These are phyloP conservation scores for Pulveroboletus frians DNA, from an alignment of 768 basidiomycete genomes.

Conservation along the genomic window DNA sequence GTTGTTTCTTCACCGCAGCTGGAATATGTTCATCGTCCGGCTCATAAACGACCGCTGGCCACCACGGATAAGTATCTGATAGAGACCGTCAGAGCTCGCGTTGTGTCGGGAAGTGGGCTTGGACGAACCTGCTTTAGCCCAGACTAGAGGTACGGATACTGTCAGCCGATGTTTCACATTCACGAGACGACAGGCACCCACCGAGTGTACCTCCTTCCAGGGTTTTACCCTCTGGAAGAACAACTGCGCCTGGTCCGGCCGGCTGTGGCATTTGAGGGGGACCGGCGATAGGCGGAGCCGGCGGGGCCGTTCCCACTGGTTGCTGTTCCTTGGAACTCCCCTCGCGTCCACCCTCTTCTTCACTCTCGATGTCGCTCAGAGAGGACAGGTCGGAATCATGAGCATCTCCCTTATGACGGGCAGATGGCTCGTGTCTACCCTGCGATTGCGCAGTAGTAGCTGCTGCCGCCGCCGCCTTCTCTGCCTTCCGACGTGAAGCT, in stretches of 20 bases:
- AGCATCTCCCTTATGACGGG: slow-evolving; percentile 9
- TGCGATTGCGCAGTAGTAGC: slow-evolving; percentile 12
- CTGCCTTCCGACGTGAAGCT: slow-evolving; percentile 42
- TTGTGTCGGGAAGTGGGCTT: not conserved
- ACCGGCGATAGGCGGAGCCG: slow-evolving; percentile 6
- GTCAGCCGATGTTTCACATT: not conserved
- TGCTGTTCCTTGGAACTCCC: slow-evolving; percentile 6
- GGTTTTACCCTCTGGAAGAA: slow-evolving; percentile 32
- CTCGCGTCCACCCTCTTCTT: slow-evolving; percentile 17
- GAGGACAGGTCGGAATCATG: slow-evolving; percentile 43
- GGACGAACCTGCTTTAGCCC: slow-evolving; percentile 71
- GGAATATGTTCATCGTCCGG: slow-evolving; percentile 59
- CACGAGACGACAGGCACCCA: slow-evolving; percentile 28
- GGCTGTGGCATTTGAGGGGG: slow-evolving; percentile 7
- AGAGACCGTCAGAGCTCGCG: slow-evolving; percentile 4
- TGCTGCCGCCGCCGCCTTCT: slow-evolving; percentile 28
- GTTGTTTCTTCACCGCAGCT: slow-evolving; percentile 26
- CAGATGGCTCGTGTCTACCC: not conserved
- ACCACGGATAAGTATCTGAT: slow-evolving; percentile 79
- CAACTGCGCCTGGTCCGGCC: slow-evolving; percentile 29
- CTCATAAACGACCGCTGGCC: slow-evolving; percentile 76
- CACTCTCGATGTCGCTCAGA: slow-evolving; percentile 41
- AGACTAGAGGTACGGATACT: slow-evolving; percentile 45
- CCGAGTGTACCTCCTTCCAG: slow-evolving; percentile 62
- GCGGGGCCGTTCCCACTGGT: not conserved